These are phyloP conservation scores for Fomitopsis betulina DNA, from an alignment of 1,284 basidiomycete species.

Conservation along the genomic window DNA sequence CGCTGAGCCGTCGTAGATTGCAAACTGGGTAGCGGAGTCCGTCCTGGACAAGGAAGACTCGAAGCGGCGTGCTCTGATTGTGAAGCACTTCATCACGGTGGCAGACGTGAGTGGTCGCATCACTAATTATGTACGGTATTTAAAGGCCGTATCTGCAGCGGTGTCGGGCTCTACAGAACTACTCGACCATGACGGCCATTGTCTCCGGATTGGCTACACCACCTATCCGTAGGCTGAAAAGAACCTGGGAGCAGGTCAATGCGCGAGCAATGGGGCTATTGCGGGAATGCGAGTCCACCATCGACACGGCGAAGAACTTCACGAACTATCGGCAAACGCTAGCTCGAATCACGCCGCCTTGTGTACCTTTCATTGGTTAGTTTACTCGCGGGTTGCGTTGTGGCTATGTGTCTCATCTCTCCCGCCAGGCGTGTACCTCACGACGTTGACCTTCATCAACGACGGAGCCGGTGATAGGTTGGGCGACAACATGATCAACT, in stretches of 20 bases:
- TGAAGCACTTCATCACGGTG: constrained; percentile 92
- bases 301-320: constrained; percentile 92
- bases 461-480: constrained; percentile 94
- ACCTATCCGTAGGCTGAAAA: constrained; percentile 87
- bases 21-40: constrained; percentile 92
- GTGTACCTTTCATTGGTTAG: constrained; percentile 95
- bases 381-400: constrained; percentile 3
- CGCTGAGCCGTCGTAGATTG: constrained; percentile 48
- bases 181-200: constrained; percentile 94
- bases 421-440: constrained; percentile 84
- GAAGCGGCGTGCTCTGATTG: constrained; percentile 72
- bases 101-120: constrained; percentile 72
- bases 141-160: constrained; percentile 46
- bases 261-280: constrained; percentile 68
- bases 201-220: constrained; percentile 94
- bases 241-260: constrained; percentile 92
- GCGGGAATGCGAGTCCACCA: constrained; percentile 71
- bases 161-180: constrained; percentile 89
- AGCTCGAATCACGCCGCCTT: constrained; percentile 85
- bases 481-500: constrained; percentile 85
- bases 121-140: background rate
- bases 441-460: constrained; percentile 95
- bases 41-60: constrained; percentile 86
- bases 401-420: background rate
- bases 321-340: constrained; percentile 87